A percentile compares a stretch with the other conserved stretches of the same genome.
phyloP scores from a whole-genome alignment of 441 rosid species.

The Eugenia klotzschiana region DNA sequence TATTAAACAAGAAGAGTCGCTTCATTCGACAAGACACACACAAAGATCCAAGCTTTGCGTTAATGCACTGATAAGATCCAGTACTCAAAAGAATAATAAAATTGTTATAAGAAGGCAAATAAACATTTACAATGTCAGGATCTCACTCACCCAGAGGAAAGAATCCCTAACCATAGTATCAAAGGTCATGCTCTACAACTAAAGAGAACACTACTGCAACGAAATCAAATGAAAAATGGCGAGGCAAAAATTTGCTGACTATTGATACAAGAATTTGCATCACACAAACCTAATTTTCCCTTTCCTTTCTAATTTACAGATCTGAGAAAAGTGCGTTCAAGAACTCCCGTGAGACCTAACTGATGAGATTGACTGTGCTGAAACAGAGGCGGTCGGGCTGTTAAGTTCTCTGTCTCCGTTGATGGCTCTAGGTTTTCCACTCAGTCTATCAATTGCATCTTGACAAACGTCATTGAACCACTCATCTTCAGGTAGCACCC shows the following conservation, averaged over 20 bases:
- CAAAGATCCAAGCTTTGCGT: neutral
- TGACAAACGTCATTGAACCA: slow-evolving; percentile 81
- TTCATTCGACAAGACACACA: neutral
- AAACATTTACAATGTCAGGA: slow-evolving; percentile 22
- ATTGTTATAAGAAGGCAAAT: neutral
- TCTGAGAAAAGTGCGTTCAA: slow-evolving; percentile 8
- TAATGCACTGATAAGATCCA: neutral
- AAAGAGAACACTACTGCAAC: neutral
- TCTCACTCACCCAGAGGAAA: neutral
- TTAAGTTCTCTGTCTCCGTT: slow-evolving; percentile 54
- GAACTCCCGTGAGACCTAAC: slow-evolving; percentile 86
- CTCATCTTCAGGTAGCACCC: slow-evolving; percentile 79
- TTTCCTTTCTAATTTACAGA: slow-evolving; percentile 22
- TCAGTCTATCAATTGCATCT: slow-evolving; percentile 72
- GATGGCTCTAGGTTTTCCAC: slow-evolving; percentile 63
- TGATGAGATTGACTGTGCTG: slow-evolving; percentile 91
- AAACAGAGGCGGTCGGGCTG: slow-evolving; percentile 95
- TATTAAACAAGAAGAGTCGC: neutral
- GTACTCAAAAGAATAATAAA: slow-evolving; percentile 18
- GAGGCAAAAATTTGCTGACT: neutral
- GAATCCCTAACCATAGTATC: slow-evolving; percentile 4
- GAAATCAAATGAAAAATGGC: neutral
- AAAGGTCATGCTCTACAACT: neutral
- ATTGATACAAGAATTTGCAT: slow-evolving; percentile 2
- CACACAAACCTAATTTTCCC: slow-evolving; percentile 3